Evolutionary conservation across 257 asterid species (phyloP).

Genomic region (Echium plantagineum): DNA sequence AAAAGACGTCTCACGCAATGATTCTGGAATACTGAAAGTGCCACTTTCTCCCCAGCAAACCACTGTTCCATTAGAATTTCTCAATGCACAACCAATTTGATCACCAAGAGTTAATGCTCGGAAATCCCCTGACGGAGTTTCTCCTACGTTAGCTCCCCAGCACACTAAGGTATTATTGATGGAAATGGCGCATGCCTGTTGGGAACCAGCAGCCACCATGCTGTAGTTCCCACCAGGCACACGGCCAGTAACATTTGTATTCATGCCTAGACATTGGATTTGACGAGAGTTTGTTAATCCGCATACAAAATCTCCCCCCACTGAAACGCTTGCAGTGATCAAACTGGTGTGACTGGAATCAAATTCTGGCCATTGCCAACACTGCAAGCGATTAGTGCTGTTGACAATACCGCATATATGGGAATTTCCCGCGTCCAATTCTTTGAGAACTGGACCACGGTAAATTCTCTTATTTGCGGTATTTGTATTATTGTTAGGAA

Average conservation of each 20-base stretch:
- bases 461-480: constrained; percentile 42
- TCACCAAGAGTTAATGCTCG: constrained; percentile 44
- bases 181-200: constrained; percentile 49
- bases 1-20: background rate
- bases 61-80: constrained; percentile 22
- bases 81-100: constrained; percentile 38
- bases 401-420: constrained; percentile 47
- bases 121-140: constrained; percentile 39
- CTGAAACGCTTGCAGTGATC: constrained; percentile 42
- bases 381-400: constrained; percentile 24
- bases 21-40: constrained; percentile 2
- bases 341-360: background rate
- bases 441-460: constrained; percentile 30
- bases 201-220: constrained; percentile 38
- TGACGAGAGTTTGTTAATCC: constrained; percentile 30
- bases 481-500: constrained; percentile 17
- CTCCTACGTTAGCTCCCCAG: constrained; percentile 52
- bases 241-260: constrained; percentile 14
- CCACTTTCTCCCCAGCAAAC: constrained; percentile 57
- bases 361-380: constrained; percentile 47
- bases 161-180: constrained; percentile 40
- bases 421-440: constrained; percentile 48
- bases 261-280: constrained; percentile 40
- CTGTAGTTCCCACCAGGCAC: constrained; percentile 26
- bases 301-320: constrained; percentile 64